Percentiles rank a stretch among this genome's conserved stretches.
Conservation (phyloP, 352 stramenopile genomes). For the Pythium aphanidermatum region DNA sequence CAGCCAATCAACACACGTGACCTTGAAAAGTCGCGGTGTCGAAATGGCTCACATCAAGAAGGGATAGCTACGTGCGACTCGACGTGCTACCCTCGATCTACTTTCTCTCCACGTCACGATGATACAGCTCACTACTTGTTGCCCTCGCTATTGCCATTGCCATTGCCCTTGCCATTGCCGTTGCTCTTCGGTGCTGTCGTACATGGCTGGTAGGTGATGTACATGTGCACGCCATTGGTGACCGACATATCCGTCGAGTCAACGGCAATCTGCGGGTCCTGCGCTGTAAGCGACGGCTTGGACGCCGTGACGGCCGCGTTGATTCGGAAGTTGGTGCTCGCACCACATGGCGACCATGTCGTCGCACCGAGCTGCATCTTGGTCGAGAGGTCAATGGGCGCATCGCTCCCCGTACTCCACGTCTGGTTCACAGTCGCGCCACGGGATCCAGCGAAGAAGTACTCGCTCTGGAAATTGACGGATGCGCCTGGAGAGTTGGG, state of each 20-base stretch:
- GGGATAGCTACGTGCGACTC: too few relatives aligned
- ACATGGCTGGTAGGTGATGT: constrained; percentile 21
- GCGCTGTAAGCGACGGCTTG: constrained; percentile 6
- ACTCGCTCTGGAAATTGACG: constrained; percentile 18
- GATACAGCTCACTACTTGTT: too few relatives aligned
- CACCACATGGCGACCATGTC: constrained; percentile 22
- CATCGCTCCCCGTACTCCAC: constrained; percentile 9
- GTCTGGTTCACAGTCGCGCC: constrained; percentile 16
- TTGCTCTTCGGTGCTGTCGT: not conserved
- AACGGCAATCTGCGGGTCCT: constrained; percentile 20
- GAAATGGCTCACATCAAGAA: too few relatives aligned
- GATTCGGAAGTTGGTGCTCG: constrained; percentile 26
- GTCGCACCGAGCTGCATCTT: constrained; percentile 14
- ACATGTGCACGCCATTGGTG: constrained; percentile 22
- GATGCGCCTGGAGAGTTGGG: constrained; percentile 1
- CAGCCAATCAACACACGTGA: too few relatives aligned
- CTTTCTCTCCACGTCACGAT: too few relatives aligned
- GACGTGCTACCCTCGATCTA: too few relatives aligned
- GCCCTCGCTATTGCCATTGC: not conserved
- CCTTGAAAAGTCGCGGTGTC: too few relatives aligned
- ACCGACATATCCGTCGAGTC: constrained; percentile 26
- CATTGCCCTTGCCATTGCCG: not conserved
- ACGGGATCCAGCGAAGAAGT: constrained; percentile 22
- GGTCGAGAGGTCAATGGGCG: constrained; percentile 21
- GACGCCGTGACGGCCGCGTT: constrained; percentile 24